Evolutionary conservation across 257 asterid genomes (phyloP).

Genomic region (Solanum phureja): DNA sequence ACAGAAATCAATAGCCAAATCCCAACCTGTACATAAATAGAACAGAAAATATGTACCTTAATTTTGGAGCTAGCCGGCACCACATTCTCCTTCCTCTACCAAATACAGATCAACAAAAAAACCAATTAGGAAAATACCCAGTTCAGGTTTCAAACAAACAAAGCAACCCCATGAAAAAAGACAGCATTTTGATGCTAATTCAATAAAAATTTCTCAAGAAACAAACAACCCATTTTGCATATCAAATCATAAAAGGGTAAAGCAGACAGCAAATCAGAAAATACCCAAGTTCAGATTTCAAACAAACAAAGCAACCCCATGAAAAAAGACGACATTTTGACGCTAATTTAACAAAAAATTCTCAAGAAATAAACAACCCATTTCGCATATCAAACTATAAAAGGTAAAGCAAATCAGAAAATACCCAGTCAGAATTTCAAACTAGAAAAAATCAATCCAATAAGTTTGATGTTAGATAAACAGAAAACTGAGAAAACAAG

Average conservation of each 20-base stretch:
- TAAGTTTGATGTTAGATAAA: neutral
- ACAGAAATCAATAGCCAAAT: neutral
- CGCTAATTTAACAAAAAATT: neutral
- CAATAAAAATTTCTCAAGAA: neutral
- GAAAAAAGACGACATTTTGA: neutral
- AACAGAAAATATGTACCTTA: constrained; percentile 33
- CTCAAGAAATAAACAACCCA: neutral
- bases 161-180: neutral
- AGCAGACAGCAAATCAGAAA: neutral
- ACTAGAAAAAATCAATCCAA: neutral
- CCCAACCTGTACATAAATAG: neutral
- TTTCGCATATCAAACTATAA: neutral
- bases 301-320: neutral
- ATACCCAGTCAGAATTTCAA: neutral
- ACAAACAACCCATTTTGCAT: neutral
- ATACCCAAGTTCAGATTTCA: neutral
- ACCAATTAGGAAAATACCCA: neutral
- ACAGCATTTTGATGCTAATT: neutral
- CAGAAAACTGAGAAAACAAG: neutral
- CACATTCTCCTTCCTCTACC: constrained; percentile 54
- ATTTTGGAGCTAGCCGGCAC: constrained; percentile 56
- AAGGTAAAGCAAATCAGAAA: neutral
- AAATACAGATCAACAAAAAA: neutral
- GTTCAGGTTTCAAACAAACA: neutral
- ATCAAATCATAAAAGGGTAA: neutral